Percentiles rank a stretch among this genome's conserved stretches.
phyloP scores from a whole-genome alignment of 164 flowering plant species.

The Berberis vulgaris region DNA sequence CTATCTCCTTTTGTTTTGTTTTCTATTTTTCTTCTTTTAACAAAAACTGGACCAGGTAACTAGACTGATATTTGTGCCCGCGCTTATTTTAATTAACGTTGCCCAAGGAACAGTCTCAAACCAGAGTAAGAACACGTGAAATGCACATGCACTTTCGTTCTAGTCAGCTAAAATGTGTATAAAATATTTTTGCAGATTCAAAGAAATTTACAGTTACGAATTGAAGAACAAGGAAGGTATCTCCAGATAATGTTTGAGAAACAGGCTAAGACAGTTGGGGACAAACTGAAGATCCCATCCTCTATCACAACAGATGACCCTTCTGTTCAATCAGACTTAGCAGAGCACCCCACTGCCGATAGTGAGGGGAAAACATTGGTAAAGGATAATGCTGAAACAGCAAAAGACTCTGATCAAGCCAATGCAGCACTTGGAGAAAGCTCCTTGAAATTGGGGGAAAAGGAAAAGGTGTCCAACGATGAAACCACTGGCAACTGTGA shows the following conservation, averaged over 20 bases:
- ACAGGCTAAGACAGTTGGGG: slow-evolving; percentile 51
- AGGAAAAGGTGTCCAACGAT: slow-evolving; percentile 21
- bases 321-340: slow-evolving; percentile 22
- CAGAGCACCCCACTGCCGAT: slow-evolving; percentile 21
- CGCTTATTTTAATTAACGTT: too few species aligned
- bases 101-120: too few species aligned
- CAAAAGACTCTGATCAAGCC: not conserved
- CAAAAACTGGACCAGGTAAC: too few species aligned
- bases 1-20: too few species aligned
- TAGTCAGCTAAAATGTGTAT: not conserved
- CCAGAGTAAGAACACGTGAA: too few species aligned
- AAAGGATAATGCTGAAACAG: slow-evolving; percentile 17
- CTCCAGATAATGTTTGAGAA: slow-evolving; percentile 96
- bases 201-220: slow-evolving; percentile 80
- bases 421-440: slow-evolving; percentile 13
- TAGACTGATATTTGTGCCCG: too few species aligned
- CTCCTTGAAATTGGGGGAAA: slow-evolving; percentile 14
- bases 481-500: slow-evolving; percentile 15
- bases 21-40: too few species aligned
- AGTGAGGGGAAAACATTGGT: slow-evolving; percentile 22
- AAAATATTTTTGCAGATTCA: slow-evolving; percentile 54
- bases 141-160: too few species aligned
- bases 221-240: slow-evolving; percentile 84
- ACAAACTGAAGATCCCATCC: slow-evolving; percentile 38
- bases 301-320: slow-evolving; percentile 25